These are phyloP conservation scores for Neurospora discreta DNA, from an alignment of 495 filamentous ascomycete species.

Conservation along the genomic window DNA sequence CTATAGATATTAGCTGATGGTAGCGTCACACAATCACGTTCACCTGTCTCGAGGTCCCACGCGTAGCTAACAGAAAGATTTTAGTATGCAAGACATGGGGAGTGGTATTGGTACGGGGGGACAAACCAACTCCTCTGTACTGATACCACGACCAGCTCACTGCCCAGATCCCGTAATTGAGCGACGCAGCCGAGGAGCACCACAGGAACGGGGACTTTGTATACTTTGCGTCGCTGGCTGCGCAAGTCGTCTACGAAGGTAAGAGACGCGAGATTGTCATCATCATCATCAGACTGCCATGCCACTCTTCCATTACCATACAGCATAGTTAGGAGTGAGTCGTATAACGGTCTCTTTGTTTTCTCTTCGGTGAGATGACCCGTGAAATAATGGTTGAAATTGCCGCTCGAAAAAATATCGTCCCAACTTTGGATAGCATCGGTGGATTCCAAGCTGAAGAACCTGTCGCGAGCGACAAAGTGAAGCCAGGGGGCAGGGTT, in stretches of 20 bases:
- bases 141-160: conserved; percentile 16
- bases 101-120: background rate
- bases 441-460: background rate
- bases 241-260: conserved; percentile 19
- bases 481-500: background rate
- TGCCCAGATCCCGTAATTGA: conserved; percentile 14
- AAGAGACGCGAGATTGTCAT: background rate
- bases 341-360: too few relatives aligned
- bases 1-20: background rate
- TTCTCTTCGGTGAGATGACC: background rate
- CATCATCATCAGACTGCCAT: conserved; percentile 5
- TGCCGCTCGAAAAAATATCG: background rate
- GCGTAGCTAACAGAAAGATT: conserved; percentile 6
- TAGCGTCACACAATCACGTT: background rate
- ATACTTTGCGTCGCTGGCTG: conserved; percentile 17
- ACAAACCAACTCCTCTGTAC: conserved; percentile 16
- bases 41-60: conserved; percentile 5
- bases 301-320: conserved; percentile 24
- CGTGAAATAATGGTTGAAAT: background rate
- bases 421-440: background rate
- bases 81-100: background rate
- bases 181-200: background rate
- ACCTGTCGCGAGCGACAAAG: background rate
- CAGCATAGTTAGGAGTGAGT: too few relatives aligned
- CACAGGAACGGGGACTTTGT: conserved; percentile 6